Evolutionary conservation across 1,284 basidiomycete species (phyloP), one percentile per base, ranked within the genome.

Genomic region (Neonothopanus nambi): DNA sequence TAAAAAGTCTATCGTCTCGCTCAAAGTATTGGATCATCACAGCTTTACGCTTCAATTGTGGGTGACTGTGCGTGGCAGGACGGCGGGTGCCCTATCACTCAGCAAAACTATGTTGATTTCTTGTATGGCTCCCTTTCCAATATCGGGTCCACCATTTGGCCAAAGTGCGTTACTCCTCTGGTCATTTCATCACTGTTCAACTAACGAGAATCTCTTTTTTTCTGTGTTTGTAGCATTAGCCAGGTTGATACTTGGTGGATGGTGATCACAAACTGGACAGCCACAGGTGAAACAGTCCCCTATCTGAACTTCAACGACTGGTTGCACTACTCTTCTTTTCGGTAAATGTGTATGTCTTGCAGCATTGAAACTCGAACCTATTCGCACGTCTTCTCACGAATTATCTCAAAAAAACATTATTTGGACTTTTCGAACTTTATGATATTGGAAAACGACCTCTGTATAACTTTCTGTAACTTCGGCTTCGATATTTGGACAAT

Each of bases 51-150:
- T 9, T 23, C 38, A 7, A 40, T 40, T n/a, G 13, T 40, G 20
- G 37, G 37, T 17, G 37, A 39, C 13, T 39, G 37, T 15, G 37
- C 37, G 7, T 39, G 13, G 6, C 37, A 39, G 37, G 37, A 28
- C 11, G 26, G 17, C 17, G 30, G 30, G 8, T 4, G 38, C 2
- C 2, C 38, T 23, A 40, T 40, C 9, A 40, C 38, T 3, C 8
- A 23, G 13, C 21, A 64, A 36, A 64, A 64, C 51, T 62, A 59
- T 36, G 55, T 62, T 45, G 62, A 64, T 47, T 59, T 60, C 21
- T 42, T 61, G 39, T 62, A 62, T 42, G 50, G 58, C 9, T 38
- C 57, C 11, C 50, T 64, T 30, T 42, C 35, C 21, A 45, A 42
- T 6, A 54, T 57, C 15, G 30, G 30, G 30, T 33, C 47, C 1